A percentile compares a stretch with the other conserved stretches of the same genome.
Evolutionary conservation across 345 rosid genomes (phyloP).

Genomic region (Ailanthus altissimus): DNA sequence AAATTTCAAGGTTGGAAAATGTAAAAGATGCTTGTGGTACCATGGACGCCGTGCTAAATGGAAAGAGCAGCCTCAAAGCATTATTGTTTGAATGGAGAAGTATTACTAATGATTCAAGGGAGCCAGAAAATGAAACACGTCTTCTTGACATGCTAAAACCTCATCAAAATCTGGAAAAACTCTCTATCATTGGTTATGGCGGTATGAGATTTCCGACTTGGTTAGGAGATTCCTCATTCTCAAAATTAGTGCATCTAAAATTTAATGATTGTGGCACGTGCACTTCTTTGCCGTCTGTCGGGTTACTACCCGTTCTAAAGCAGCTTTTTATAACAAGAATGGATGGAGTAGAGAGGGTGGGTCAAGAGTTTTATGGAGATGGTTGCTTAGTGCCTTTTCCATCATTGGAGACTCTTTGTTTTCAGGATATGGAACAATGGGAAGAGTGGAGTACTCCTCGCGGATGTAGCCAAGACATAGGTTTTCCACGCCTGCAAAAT

Average conservation of each 20-base stretch:
- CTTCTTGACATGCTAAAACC: too few relatives aligned
- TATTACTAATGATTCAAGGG: too few relatives aligned
- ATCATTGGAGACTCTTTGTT: slow-evolving; percentile 10
- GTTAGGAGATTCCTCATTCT: too few relatives aligned
- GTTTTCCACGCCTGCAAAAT: slow-evolving; percentile 32
- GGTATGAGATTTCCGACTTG: too few relatives aligned
- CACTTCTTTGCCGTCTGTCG: slow-evolving; percentile 20
- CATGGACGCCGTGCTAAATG: too few relatives aligned
- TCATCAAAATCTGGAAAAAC: too few relatives aligned
- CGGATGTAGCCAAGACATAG: slow-evolving; percentile 4
- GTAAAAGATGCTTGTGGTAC: too few relatives aligned
- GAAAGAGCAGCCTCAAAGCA: too few relatives aligned
- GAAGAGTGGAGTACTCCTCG: slow-evolving; percentile 34
- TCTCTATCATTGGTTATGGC: too few relatives aligned
- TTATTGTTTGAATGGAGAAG: too few relatives aligned
- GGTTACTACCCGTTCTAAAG: slow-evolving; percentile 14
- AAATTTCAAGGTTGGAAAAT: too few relatives aligned
- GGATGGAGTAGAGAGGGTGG: neutral
- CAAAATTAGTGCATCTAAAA: neutral
- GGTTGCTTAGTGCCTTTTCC: slow-evolving; percentile 21
- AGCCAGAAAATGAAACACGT: too few relatives aligned
- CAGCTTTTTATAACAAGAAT: slow-evolving; percentile 3
- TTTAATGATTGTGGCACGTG: slow-evolving; percentile 13
- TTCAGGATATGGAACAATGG: slow-evolving; percentile 37
- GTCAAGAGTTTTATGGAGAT: slow-evolving; percentile 18